Base-by-base conservation (phyloP, 176 grass and related monocot species). In the Oryza nivara region DNA sequence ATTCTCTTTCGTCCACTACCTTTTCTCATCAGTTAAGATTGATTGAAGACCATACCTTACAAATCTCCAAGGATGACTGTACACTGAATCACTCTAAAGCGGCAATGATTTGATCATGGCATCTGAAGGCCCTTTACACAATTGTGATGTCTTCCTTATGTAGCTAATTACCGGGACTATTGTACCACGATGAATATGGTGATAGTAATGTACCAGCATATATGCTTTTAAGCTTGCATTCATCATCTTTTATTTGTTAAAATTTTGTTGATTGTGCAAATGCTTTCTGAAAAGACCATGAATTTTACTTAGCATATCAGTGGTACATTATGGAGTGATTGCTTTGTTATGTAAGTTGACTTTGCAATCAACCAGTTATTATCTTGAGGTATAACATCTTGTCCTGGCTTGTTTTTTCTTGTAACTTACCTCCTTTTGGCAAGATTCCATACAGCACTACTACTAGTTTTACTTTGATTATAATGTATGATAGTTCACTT, bases 11-110 rank as follows among this genome's bases (percentile, higher is more conserved):
- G 88, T 96, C 66, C 94, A 93, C 86, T 96, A 96, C 67, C 91
- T 96, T 83, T 96, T 96, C 86, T 89, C 94, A 40, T 93, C 91
- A 38, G 94, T 96, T 65, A 96, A 96, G 81, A 96, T 96, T 77
- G 94, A 96, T 91, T 96, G 83, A 92, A 84, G 75, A 11, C 28
- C 40, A 40, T 75, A 63, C 75, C 61, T 22, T 76, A 76, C 43
- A 43, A 81, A 81, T 76, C 82, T 70, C 43, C 13, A 70, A 74
- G 49, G 69, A 70, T 75, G 25, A 36, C 49, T 64, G 40, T 68
- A 32, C 60, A 40, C 79, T n/a, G 32, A 54, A 63, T 80, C 17
- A 81, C 23, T 47, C 74, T 13, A 26, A 67, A 70, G 65, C 48
- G 15, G 30, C 74, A 58, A 83, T 90, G 48, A 44, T 90, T 64